Percentiles rank a stretch among this genome's conserved stretches.
phyloP scores from a whole-genome alignment of 148 eudicot species.

The Selenicereus undatus region DNA sequence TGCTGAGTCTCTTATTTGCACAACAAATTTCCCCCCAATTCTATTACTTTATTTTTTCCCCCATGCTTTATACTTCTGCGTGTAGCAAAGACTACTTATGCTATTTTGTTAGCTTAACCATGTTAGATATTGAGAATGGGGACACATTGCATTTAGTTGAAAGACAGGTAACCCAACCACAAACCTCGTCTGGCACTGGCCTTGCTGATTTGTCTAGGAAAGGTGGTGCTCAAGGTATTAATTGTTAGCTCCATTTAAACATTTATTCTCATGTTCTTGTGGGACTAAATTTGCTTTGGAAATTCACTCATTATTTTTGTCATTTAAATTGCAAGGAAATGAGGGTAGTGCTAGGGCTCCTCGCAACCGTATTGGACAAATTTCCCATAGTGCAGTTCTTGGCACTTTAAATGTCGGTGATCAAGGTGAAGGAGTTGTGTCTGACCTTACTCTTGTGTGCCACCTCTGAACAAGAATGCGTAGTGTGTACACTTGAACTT shows the following conservation, averaged over 20 bases:
- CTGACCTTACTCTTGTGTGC: constrained; percentile 77
- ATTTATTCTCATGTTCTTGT: no score
- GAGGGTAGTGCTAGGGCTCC: constrained; percentile 51
- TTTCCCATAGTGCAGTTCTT: constrained; percentile 84
- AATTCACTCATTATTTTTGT: constrained; percentile 8
- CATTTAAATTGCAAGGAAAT: constrained; percentile 45
- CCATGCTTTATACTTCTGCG: neutral
- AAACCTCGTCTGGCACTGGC: constrained; percentile 44
- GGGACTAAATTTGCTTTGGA: neutral
- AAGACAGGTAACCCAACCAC: constrained; percentile 71
- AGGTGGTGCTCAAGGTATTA: constrained; percentile 44
- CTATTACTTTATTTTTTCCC: no score
- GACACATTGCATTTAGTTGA: no score
- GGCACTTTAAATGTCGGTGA: no score
- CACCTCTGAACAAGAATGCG: neutral
- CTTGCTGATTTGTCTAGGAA: constrained; percentile 18
- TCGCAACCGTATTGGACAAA: constrained; percentile 68
- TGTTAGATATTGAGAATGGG: no score
- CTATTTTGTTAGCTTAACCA: no score
- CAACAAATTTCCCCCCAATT: neutral
- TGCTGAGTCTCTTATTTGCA: neutral
- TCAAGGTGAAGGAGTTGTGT: constrained; percentile 60
- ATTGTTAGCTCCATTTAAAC: neutral
- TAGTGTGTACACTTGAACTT: neutral
- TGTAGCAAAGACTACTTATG: neutral